Conservation (phyloP, 768 basidiomycete genomes). For the Kwoniella sp. region DNA sequence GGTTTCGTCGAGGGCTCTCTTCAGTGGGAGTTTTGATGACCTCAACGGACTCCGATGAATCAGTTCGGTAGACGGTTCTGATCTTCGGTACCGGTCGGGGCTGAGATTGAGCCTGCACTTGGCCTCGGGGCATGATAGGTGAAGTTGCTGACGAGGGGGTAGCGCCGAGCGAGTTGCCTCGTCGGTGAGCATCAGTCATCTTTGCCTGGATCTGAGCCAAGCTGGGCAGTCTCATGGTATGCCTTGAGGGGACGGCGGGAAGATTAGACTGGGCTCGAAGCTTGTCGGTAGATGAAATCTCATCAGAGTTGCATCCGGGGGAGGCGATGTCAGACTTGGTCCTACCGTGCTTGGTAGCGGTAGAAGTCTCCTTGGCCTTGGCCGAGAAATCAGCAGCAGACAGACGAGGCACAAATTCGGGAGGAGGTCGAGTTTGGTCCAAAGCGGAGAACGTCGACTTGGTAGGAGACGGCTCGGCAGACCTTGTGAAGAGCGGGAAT, state of each 20-base stretch:
- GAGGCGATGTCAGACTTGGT: slow-evolving; percentile 30
- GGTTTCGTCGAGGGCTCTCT: slow-evolving; percentile 24
- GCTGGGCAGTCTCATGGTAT: slow-evolving; percentile 32
- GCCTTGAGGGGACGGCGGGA: slow-evolving; percentile 15
- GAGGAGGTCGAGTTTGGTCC: slow-evolving; percentile 44
- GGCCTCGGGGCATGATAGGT: slow-evolving; percentile 5
- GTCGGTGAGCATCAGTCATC: slow-evolving; percentile 30
- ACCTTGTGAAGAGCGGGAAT: slow-evolving; percentile 36
- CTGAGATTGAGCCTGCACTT: not conserved
- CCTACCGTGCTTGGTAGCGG: slow-evolving; percentile 26
- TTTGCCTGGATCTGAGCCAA: slow-evolving; percentile 47
- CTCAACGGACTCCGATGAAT: slow-evolving; percentile 36
- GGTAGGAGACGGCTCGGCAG: slow-evolving; percentile 45
- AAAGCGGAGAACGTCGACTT: slow-evolving; percentile 39
- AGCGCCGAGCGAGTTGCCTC: slow-evolving; percentile 7
- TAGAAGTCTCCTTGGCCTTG: slow-evolving; percentile 15
- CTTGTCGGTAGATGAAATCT: slow-evolving; percentile 14
- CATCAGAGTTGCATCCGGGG: slow-evolving; percentile 12
- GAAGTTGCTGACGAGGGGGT: slow-evolving; percentile 22
- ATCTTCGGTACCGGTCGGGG: slow-evolving; percentile 1
- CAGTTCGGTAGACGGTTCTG: slow-evolving; percentile 20
- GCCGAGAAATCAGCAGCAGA: slow-evolving; percentile 40
- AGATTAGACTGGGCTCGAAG: slow-evolving; percentile 20
- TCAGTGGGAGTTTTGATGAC: slow-evolving; percentile 39
- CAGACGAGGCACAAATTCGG: slow-evolving; percentile 43